A percentile compares a stretch with the other conserved stretches of the same genome.
These are phyloP conservation scores for Pleurotus ostreatus DNA, from an alignment of 768 basidiomycete genomes.

Conservation along the genomic window DNA sequence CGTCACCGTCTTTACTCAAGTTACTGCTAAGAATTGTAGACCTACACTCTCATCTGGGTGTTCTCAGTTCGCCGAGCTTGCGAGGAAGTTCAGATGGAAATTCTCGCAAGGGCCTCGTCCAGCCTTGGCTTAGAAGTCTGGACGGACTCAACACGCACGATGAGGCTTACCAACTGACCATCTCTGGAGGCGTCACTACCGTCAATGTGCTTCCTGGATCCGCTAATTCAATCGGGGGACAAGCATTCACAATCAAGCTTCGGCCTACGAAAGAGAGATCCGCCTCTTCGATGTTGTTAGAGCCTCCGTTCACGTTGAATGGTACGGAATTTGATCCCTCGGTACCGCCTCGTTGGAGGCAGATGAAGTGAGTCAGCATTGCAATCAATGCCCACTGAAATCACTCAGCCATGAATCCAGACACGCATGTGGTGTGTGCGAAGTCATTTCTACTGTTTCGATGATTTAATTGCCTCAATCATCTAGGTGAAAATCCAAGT, in stretches of 20 bases:
- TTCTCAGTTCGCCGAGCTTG: slow-evolving; percentile 45
- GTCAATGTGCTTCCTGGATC: slow-evolving; percentile 75
- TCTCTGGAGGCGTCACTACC: slow-evolving; percentile 79
- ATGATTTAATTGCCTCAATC: too few species aligned
- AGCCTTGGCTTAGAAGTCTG: slow-evolving; percentile 66
- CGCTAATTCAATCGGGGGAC: slow-evolving; percentile 55
- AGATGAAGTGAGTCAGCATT: slow-evolving; percentile 58
- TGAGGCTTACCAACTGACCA: slow-evolving; percentile 61
- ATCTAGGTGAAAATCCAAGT: slow-evolving; percentile 55
- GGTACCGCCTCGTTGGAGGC: slow-evolving; percentile 58
- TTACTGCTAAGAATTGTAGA: slow-evolving; percentile 45
- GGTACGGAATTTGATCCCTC: slow-evolving; percentile 38
- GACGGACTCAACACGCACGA: slow-evolving; percentile 85
- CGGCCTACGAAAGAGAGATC: slow-evolving; percentile 68
- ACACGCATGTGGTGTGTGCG: slow-evolving; percentile 53
- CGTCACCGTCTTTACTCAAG: too few species aligned
- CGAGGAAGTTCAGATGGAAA: slow-evolving; percentile 53
- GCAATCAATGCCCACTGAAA: background rate
- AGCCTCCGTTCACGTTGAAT: slow-evolving; percentile 66
- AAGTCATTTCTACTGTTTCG: too few species aligned
- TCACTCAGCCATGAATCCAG: slow-evolving; percentile 20
- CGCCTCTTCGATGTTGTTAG: slow-evolving; percentile 70
- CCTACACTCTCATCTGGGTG: slow-evolving; percentile 66
- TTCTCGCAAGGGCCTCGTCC: slow-evolving; percentile 41
- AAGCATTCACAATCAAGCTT: slow-evolving; percentile 77